Evolutionary conservation across 1,284 basidiomycete species (phyloP), one percentile per base, ranked within the genome.

Genomic region (Rugosomyces carneus): DNA sequence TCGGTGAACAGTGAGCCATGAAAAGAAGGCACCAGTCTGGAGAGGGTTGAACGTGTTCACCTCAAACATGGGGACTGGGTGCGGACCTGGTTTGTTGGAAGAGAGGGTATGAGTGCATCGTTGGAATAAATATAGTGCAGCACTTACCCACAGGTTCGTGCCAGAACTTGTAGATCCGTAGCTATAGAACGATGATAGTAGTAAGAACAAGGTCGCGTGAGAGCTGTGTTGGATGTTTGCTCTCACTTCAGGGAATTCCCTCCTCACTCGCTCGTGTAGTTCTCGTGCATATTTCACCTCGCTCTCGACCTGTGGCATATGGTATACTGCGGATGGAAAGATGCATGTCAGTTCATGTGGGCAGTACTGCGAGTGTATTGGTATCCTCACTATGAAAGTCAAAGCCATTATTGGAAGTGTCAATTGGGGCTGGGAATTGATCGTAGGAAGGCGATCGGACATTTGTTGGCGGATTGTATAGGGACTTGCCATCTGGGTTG

Each of bases 241-340:
- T n/a, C 59, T 20, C 56, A 78, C 80, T 70, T 88, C 85, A 18
- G 85, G 84, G 60, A 86, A 88, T 56, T 87, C 84, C 45, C 76
- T 60, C 13, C 73, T 62, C 32, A 87, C 69, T n/a, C 76, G 69
- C 51, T 81, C 78, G 51, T 86, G 78, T 38, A 88, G 65, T 42
- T 78, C 69, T n/a, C 64, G 67, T 0, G 81, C 83, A 45, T 73
- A 78, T 39, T 72, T 62, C 0, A 62, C 48, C 42, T 87, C 71
- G 3, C 59, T 57, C 1, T 69, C 60, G n/a, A 68, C 63, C n/a
- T 57, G 57, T 26, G 69, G 74, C 61, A 75, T 73, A 60, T 83
- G 83, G 53, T 87, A 87, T 20, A 87, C 82, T 84, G 45, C n/a
- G n/a, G n/a, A n/a, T n/a, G 2, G 36, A 15, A 50, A 42, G 36